Base-by-base conservation (phyloP, 306 rosid species). In the Parietaria judaica region DNA sequence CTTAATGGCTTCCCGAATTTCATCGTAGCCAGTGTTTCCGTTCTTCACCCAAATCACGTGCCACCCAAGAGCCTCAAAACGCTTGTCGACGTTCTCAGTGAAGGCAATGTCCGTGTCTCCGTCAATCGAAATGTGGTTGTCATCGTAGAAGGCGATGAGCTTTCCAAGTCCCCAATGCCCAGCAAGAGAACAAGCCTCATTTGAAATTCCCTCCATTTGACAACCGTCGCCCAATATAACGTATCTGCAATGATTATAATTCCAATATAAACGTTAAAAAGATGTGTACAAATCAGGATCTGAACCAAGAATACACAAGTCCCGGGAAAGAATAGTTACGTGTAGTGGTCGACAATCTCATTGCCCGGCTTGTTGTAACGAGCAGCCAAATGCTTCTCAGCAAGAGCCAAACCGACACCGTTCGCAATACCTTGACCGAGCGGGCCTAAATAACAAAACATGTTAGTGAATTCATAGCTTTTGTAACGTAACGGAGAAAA, bases 131-230 rank as follows among this genome's bases (percentile, higher is more conserved):
- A 94, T 94, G 79, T 94, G 99, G 77, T 94, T 94, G 75, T 94
- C 99, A 59, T 94, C 99, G 15, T 94, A 94, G 71, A 94, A 89
- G 37, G 94, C 94, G 39, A 94, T 94, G 48, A 94, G 78, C 83
- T 94, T 94, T 54, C 99, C 99, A 17, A 94, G 82, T 58, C 99
- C 99, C 99, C 99, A 94, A 54, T 94, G 99, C 14, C 90, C 99
- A 61, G 99, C 99, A 66, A 94, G 92, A 37, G 99, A 94, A 74
- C 76, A 76, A 35, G 58, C 99, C 72, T 94, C 99, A 71, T 94
- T 88, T 15, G 99, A 78, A 67, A 94, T 78, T 45, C 99, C 99
- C 83, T 88, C 99, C 99, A 94, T 94, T 66, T 94, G 94, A 60
- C 99, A 94, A 52, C 99, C 99, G 78, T 94, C 99, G 15, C 99